phyloP scores from a whole-genome alignment of 192 early-diverging fungal species.

The Mortierella alpina region DNA sequence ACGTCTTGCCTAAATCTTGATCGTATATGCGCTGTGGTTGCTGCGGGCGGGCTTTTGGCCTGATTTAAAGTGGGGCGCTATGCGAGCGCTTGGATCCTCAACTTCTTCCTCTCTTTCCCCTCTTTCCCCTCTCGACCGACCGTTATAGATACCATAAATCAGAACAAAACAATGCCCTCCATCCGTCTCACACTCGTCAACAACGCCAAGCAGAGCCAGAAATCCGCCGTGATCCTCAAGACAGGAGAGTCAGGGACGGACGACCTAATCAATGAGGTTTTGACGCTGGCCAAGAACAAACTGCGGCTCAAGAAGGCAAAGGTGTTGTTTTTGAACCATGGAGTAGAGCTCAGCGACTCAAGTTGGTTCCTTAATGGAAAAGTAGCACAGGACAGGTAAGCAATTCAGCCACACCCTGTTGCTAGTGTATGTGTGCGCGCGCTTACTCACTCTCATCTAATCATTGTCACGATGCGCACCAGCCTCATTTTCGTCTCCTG shows the following conservation, averaged over 20 bases:
- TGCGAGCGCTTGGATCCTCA: too few relatives aligned
- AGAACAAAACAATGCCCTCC: constrained; percentile 37
- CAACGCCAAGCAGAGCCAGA: constrained; percentile 59
- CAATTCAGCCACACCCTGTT: too few relatives aligned
- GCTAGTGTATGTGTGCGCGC: not conserved
- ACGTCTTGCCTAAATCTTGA: not conserved
- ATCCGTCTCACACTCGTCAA: constrained; percentile 63
- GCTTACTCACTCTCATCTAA: not conserved
- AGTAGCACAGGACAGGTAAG: constrained; percentile 58
- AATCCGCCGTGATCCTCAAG: constrained; percentile 56
- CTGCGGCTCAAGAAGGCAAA: constrained; percentile 63
- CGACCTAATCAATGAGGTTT: constrained; percentile 42
- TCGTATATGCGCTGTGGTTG: constrained; percentile 1
- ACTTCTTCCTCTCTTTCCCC: not conserved
- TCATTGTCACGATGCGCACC: not conserved
- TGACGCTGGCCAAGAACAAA: constrained; percentile 64
- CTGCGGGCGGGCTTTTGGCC: not conserved
- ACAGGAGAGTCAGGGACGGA: constrained; percentile 9
- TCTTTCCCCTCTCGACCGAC: not conserved
- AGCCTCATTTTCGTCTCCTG: constrained; percentile 58
- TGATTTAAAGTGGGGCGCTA: not conserved
- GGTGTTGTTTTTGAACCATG: constrained; percentile 52
- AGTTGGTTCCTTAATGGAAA: constrained; percentile 28
- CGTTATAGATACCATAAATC: not conserved
- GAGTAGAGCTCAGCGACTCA: constrained; percentile 25